Base-by-base conservation (phyloP, 306 rosid genomes). In the Malus orientalis region DNA sequence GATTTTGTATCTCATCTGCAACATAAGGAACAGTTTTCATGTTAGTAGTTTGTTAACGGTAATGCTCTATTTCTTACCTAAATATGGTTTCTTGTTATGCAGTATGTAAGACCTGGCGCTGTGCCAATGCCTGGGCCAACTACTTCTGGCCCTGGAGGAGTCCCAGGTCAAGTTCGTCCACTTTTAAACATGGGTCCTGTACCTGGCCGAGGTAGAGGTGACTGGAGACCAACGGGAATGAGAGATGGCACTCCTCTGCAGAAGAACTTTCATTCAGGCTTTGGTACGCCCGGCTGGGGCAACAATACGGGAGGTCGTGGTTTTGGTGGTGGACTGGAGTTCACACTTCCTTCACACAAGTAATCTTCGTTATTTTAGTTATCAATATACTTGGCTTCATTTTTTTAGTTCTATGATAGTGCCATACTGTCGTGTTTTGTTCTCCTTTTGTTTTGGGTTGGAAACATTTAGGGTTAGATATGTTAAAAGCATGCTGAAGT, bases 91-190 rank as follows among this genome's bases (percentile, higher is more conserved):
- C 59, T 72, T 83, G 70, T 74, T 57, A 69, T 79, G 74, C 83
- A 96, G 99, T 96, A 96, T 86, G 97, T 96, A 78, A 89, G 99
- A 86, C 99, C 99, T 66, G 99, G 98, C 71, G 99, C 99, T 63
- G 88, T 91, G 44, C 87, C 90, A 76, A 78, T 88, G 66, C 86
- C 89, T 74, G 98, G 97, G 71, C 87, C 79, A 67, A 3, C 92
- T 67, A 57, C 85, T 69, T 76, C 98, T 78, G 80, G 84, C 75
- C 96, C 89, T 25, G 99, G 89, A 85, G 97, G 86, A 74, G 87
- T 86, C 62, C 86, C 93, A 76, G 91, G 90, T 85, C 99, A 83
- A 87, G 87, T 87, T 88, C 99, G 98, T 76, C 98, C 99, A 5
- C 90, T 71, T 59, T 83, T 77, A 59, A 89, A 80, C 88, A 73